Evolutionary conservation across 257 asterid genomes (phyloP).

Genomic region (Buddleja alternifolia): DNA sequence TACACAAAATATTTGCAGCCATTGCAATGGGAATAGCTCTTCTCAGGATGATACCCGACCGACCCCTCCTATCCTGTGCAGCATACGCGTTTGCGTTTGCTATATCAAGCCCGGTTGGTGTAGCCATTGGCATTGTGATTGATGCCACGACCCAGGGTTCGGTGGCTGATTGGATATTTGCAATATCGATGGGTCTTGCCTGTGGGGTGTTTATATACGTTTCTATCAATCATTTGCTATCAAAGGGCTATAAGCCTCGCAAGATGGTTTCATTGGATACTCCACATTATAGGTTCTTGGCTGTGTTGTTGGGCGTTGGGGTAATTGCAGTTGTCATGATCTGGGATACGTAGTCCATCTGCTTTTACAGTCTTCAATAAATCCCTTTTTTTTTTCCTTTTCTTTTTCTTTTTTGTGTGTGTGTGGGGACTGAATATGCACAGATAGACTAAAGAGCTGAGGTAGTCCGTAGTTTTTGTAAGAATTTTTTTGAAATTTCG

Average conservation of each 20-base stretch:
- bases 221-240: conserved; percentile 74
- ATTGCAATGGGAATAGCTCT: conserved; percentile 96
- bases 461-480: too few relatives aligned
- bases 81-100: conserved; percentile 87
- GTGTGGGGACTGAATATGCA: too few relatives aligned
- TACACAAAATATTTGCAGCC: conserved; percentile 92
- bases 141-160: conserved; percentile 79
- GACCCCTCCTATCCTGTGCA: conserved; percentile 75
- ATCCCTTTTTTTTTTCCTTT: too few relatives aligned
- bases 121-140: conserved; percentile 78
- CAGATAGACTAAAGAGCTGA: too few relatives aligned
- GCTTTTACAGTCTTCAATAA: not conserved
- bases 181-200: conserved; percentile 89
- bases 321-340: conserved; percentile 92
- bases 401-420: too few relatives aligned
- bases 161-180: conserved; percentile 84
- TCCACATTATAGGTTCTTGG: conserved; percentile 61
- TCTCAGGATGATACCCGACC: conserved; percentile 81
- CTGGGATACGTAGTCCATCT: conserved; percentile 68
- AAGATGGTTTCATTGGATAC: conserved; percentile 44
- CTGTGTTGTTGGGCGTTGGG: conserved; percentile 73
- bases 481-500: too few relatives aligned
- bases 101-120: conserved; percentile 80
- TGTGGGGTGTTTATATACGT: conserved; percentile 88
- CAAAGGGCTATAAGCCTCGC: conserved; percentile 68